phyloP scores from a whole-genome alignment of 2,329 filamentous ascomycete species.

The Daldinia sp. region DNA sequence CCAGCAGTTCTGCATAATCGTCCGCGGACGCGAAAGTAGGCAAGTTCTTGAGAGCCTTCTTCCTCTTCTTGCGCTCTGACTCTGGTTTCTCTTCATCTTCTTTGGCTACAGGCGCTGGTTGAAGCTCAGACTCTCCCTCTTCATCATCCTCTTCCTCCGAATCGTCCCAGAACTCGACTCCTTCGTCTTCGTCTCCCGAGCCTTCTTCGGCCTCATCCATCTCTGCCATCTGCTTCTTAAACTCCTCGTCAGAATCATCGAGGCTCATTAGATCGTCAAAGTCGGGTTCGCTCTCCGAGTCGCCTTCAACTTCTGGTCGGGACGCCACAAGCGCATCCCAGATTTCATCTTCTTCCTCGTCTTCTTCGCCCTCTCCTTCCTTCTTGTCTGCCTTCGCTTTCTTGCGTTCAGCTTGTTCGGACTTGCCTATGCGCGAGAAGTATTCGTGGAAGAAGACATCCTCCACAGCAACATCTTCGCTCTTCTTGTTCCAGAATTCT shows the following conservation, averaged over 20 bases:
- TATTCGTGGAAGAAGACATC: slow-evolving; percentile 99
- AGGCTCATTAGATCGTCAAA: slow-evolving; percentile 54
- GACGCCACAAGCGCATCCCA: slow-evolving; percentile 90
- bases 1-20: slow-evolving; percentile 89
- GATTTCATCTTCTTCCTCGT: slow-evolving; percentile 78
- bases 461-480: slow-evolving; percentile 85
- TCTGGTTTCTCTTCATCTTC: slow-evolving; percentile 54
- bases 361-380: slow-evolving; percentile 48
- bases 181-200: slow-evolving; percentile 51
- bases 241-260: slow-evolving; percentile 57
- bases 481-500: slow-evolving; percentile 89
- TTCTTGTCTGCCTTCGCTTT: slow-evolving; percentile 65
- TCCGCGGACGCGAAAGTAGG: slow-evolving; percentile 94
- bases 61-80: slow-evolving; percentile 64
- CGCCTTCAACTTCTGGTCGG: slow-evolving; percentile 77
- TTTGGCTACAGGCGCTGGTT: slow-evolving; percentile 51
- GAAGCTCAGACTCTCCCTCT: slow-evolving; percentile 52
- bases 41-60: slow-evolving; percentile 85
- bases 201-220: slow-evolving; percentile 54
- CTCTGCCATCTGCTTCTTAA: slow-evolving; percentile 54
- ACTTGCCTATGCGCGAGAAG: slow-evolving; percentile 79
- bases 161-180: slow-evolving; percentile 47
- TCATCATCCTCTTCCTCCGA: slow-evolving; percentile 50
- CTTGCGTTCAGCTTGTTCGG: slow-evolving; percentile 63
- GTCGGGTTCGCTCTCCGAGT: slow-evolving; percentile 60